phyloP scores from a whole-genome alignment of 768 basidiomycete genomes.

The Epithele typhae region DNA sequence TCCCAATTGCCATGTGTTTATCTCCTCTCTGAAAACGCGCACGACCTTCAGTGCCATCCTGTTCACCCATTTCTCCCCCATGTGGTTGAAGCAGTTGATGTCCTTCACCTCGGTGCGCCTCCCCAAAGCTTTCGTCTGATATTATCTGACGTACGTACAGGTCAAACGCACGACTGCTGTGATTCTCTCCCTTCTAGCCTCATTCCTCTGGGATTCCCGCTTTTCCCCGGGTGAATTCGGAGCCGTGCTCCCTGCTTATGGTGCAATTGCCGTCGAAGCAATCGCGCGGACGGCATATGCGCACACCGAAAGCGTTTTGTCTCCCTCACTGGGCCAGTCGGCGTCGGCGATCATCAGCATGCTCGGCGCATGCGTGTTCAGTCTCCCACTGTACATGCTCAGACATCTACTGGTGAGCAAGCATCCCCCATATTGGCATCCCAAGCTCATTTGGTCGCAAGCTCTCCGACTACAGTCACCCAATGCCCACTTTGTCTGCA shows the following conservation, averaged over 20 bases:
- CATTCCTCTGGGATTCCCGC: conserved; percentile 52
- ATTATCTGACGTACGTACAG: conserved; percentile 27
- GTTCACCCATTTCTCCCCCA: conserved; percentile 63
- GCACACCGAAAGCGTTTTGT: conserved; percentile 54
- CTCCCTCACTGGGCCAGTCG: conserved; percentile 52
- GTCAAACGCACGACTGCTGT: conserved; percentile 46
- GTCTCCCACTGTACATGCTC: conserved; percentile 61
- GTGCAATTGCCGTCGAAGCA: conserved; percentile 56
- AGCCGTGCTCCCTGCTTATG: conserved; percentile 58
- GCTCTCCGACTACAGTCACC: conserved; percentile 34
- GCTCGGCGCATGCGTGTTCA: conserved; percentile 59
- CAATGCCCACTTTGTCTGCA: conserved; percentile 51
- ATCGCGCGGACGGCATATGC: conserved; percentile 58
- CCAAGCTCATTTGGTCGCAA: background rate
- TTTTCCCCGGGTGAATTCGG: conserved; percentile 38
- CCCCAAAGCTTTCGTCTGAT: background rate
- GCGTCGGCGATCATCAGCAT: conserved; percentile 53
- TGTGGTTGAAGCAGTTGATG: conserved; percentile 58
- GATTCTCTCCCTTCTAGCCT: conserved; percentile 44
- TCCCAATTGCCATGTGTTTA: background rate
- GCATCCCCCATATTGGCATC: background rate
- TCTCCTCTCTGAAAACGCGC: background rate
- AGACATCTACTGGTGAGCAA: conserved; percentile 51
- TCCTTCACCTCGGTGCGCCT: conserved; percentile 42
- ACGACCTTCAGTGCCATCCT: conserved; percentile 50